Evolutionary conservation across 176 grass and related monocot genomes (phyloP).

Genomic region (Hsuehochloa calcarea): DNA sequence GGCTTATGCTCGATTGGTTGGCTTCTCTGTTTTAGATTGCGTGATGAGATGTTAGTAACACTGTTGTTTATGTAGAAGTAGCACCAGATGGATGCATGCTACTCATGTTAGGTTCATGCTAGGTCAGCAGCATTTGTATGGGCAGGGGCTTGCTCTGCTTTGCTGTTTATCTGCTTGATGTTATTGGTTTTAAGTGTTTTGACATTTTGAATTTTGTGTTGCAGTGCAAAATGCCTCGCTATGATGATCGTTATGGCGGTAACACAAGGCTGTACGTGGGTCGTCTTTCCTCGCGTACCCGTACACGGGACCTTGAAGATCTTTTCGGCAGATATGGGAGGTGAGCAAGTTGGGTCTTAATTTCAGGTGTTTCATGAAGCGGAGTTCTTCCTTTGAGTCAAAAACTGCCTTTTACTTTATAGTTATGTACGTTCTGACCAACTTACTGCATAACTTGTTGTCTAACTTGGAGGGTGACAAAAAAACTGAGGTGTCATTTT

Average conservation of each 20-base stretch:
- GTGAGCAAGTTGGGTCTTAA: conserved; percentile 31
- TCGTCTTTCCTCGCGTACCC: conserved; percentile 69
- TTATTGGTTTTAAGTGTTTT: background rate
- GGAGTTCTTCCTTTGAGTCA: background rate
- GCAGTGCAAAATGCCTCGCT: conserved; percentile 72
- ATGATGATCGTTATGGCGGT: conserved; percentile 59
- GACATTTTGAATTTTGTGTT: conserved; percentile 12
- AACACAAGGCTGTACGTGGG: conserved; percentile 88
- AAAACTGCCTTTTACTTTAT: background rate
- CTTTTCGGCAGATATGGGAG: conserved; percentile 93
- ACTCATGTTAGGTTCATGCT: background rate
- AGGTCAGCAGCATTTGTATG: background rate
- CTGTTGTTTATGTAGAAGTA: background rate
- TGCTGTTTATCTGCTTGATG: background rate
- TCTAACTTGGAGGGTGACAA: background rate
- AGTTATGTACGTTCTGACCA: background rate
- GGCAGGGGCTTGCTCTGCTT: background rate
- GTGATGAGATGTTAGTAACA: background rate
- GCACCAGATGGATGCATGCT: background rate
- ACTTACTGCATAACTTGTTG: background rate
- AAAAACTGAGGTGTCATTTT: background rate
- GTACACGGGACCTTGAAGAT: conserved; percentile 77
- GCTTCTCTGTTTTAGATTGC: background rate
- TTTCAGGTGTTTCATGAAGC: background rate
- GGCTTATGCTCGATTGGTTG: background rate